Conservation (phyloP, 306 rosid genomes). For the Mimosa bimucronata region DNA sequence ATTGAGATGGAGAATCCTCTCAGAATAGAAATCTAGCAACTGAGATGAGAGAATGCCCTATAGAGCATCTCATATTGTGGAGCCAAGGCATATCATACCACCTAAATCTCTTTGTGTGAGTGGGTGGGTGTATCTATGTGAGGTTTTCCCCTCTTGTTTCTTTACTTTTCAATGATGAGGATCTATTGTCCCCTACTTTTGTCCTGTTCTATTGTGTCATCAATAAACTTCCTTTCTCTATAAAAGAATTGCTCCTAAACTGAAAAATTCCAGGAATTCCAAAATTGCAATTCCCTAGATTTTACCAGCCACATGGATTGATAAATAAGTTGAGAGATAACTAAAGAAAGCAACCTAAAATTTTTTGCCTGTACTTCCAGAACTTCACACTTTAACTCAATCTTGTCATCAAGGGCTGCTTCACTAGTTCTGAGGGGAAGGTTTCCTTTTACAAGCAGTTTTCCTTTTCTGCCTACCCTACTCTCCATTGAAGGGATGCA, state of each 20-base stretch:
- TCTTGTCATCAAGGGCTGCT: conserved; percentile 72
- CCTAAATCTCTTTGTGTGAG: not conserved
- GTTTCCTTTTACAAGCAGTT: conserved; percentile 81
- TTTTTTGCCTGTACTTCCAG: conserved; percentile 82
- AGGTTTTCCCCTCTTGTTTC: not conserved
- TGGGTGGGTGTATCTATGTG: not conserved
- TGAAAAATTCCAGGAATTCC: not conserved
- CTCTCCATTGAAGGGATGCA: conserved; percentile 86
- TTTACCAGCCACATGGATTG: not conserved
- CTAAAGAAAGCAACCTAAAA: conserved; percentile 64
- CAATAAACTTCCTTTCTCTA: not conserved
- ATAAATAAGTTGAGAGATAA: conserved; percentile 12
- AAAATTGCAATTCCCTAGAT: not conserved
- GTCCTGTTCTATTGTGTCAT: not conserved
- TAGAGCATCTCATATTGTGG: not conserved
- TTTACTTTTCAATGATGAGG: not conserved
- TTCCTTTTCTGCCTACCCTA: conserved; percentile 86
- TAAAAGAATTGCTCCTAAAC: not conserved
- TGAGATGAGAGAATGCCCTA: not conserved
- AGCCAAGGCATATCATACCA: not conserved
- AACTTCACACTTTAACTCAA: conserved; percentile 86
- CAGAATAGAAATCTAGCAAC: not conserved
- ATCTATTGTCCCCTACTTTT: not conserved
- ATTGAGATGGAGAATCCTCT: not conserved
- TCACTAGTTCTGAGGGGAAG: conserved; percentile 90